phyloP scores from a whole-genome alignment of 176 grass and related monocot genomes.

The Carex myosuroides region DNA sequence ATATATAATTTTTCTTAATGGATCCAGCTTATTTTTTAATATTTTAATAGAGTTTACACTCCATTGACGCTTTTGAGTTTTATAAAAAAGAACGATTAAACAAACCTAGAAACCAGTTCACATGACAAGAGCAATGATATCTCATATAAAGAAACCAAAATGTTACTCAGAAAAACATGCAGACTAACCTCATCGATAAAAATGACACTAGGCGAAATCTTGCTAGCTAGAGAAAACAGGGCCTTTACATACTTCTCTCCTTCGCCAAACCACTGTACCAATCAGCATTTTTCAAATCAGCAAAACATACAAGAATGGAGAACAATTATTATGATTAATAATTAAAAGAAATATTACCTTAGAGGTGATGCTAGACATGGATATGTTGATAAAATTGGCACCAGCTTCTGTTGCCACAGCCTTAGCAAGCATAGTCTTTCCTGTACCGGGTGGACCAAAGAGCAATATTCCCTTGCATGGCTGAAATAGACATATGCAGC shows the following conservation, averaged over 20 bases:
- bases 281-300: conserved; percentile 33
- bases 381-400: conserved; percentile 98
- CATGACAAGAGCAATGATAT: neutral
- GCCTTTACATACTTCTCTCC: conserved; percentile 98
- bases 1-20: neutral
- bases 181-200: conserved; percentile 94
- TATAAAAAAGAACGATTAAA: neutral
- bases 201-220: conserved; percentile 97
- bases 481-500: conserved; percentile 30
- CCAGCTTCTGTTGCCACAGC: conserved; percentile 98
- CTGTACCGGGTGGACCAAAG: conserved; percentile 91
- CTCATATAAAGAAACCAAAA: neutral
- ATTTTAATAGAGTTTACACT: neutral
- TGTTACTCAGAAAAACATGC: neutral
- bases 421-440: conserved; percentile 99
- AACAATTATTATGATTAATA: conserved; percentile 19
- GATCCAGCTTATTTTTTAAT: neutral
- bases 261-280: conserved; percentile 95
- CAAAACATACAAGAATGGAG: conserved; percentile 20
- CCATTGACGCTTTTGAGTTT: neutral
- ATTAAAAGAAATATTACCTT: conserved; percentile 44
- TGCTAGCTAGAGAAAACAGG: conserved; percentile 93
- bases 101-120: neutral
- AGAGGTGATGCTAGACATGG: conserved; percentile 96
- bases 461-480: conserved; percentile 97